Base-by-base conservation (phyloP, 805 yeast genomes). In the Metschnikowia aberdeeniae region DNA sequence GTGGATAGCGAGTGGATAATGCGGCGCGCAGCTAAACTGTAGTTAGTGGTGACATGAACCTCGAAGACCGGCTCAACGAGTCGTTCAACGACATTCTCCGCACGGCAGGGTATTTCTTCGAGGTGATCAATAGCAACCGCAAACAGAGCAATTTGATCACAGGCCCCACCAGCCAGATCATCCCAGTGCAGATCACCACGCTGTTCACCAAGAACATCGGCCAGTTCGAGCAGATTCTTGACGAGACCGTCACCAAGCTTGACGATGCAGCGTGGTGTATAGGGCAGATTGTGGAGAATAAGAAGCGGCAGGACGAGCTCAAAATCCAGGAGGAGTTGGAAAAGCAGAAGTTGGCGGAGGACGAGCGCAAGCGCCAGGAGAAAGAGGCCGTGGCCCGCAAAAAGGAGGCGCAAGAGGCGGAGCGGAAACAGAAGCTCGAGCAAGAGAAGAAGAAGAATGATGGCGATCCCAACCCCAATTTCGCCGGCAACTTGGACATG, bases 241-340 rank as follows among this genome's bases (percentile, higher is more conserved):
- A 71, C 50, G 75, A 71, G 6, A 67, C 75, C 2, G 58, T 65
- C 9, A 47, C 61, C 43, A 70, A 70, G 50, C 66, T 71, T 49
- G 70, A 70, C 51, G 75, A 71, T 41, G 68, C 73, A 2, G 56
- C 60, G 32, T 71, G 76, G 76, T 71, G 75, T 45, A 57, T 71
- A 4, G 74, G 64, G 44, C 69, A 64, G 47, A 70, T 71, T 41
- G 54, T 70, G 28, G 73, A 71, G 51, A 69, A 61, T 54, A 67
- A 63, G 51, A 73, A 68, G 52, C 60, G 62, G 36, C 73, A 69
- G 49, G 73, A 70, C 49, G 73, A 70, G 51, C 43, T 64, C 52
- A 67, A 66, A 53, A 36, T 64, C 19, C 63, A 64, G 50, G 70
- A 65, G 46, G 72, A 67, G 47, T 43, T 58, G 47, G 71, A 66